phyloP scores from a whole-genome alignment of 768 basidiomycete genomes.

The Sutorius australiensis region DNA sequence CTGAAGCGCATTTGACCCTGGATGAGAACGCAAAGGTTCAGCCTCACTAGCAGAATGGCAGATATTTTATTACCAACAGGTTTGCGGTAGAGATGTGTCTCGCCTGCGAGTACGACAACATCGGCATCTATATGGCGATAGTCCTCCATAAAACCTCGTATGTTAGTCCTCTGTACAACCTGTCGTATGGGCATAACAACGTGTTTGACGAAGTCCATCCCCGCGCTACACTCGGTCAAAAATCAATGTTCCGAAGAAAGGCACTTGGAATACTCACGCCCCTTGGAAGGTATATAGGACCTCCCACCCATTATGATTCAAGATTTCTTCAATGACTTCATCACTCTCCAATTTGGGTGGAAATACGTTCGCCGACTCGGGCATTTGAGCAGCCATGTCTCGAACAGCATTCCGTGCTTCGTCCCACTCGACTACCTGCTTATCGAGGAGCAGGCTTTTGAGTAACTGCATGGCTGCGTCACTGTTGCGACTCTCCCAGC shows the following conservation, averaged over 20 bases:
- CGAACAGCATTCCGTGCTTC: slow-evolving; percentile 25
- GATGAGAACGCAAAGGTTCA: not conserved
- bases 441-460: slow-evolving; percentile 19
- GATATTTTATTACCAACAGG: slow-evolving; percentile 14
- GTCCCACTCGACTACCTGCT: slow-evolving; percentile 27
- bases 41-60: not conserved
- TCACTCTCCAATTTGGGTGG: slow-evolving; percentile 21
- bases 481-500: slow-evolving; percentile 9
- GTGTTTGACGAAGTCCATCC: slow-evolving; percentile 40
- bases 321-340: slow-evolving; percentile 26
- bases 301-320: slow-evolving; percentile 36
- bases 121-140: slow-evolving; percentile 31
- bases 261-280: slow-evolving; percentile 31
- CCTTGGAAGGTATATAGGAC: slow-evolving; percentile 39
- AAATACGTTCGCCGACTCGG: slow-evolving; percentile 6
- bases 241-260: not conserved
- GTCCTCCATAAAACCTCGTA: slow-evolving; percentile 39
- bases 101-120: slow-evolving; percentile 38
- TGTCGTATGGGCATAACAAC: slow-evolving; percentile 35
- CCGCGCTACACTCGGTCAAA: slow-evolving; percentile 25
- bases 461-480: slow-evolving; percentile 12
- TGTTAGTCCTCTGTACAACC: slow-evolving; percentile 29
- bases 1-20: slow-evolving; percentile 29
- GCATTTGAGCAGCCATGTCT: slow-evolving; percentile 17
- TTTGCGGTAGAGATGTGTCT: slow-evolving; percentile 33